Percentiles rank a stretch among this genome's conserved stretches.
Conservation (phyloP, 768 basidiomycete genomes). For the Termitomyces sp. region DNA sequence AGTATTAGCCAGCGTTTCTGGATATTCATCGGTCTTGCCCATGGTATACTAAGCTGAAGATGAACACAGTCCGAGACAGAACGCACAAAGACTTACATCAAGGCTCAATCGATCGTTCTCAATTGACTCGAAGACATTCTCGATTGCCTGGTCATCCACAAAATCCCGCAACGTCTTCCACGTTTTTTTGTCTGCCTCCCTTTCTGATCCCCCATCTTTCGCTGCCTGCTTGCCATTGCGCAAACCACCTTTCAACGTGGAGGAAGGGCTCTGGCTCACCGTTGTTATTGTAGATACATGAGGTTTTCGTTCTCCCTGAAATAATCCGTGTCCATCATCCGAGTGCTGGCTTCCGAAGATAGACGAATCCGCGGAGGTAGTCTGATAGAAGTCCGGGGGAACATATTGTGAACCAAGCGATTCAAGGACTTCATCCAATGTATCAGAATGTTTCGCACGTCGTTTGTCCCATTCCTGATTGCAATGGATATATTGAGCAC, state of each 20-base stretch:
- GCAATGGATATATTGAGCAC: neutral
- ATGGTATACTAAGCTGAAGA: slow-evolving; percentile 46
- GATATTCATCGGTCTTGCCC: slow-evolving; percentile 58
- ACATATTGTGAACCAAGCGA: slow-evolving; percentile 67
- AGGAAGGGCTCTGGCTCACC: slow-evolving; percentile 31
- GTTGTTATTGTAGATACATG: slow-evolving; percentile 12
- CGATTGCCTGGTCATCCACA: slow-evolving; percentile 77
- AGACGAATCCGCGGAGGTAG: slow-evolving; percentile 53
- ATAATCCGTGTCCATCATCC: slow-evolving; percentile 28
- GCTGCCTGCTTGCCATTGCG: slow-evolving; percentile 9
- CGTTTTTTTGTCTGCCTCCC: slow-evolving; percentile 39
- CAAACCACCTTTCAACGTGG: slow-evolving; percentile 20
- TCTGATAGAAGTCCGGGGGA: slow-evolving; percentile 71
- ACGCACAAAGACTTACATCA: slow-evolving; percentile 42
- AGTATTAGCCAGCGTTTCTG: slow-evolving; percentile 52
- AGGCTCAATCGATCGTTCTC: slow-evolving; percentile 63
- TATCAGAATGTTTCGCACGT: slow-evolving; percentile 52
- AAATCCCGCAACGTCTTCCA: slow-evolving; percentile 88
- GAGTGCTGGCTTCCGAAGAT: slow-evolving; percentile 76
- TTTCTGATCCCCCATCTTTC: slow-evolving; percentile 17
- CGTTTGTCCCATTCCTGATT: slow-evolving; percentile 65
- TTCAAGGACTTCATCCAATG: slow-evolving; percentile 67
- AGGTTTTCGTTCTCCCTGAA: slow-evolving; percentile 12
- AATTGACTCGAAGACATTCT: slow-evolving; percentile 67
- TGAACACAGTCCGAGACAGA: neutral